Evolutionary conservation across 2,329 filamentous ascomycete genomes (phyloP), one percentile per base, ranked within the genome.

Genomic region (Rhinocladiella similis): DNA sequence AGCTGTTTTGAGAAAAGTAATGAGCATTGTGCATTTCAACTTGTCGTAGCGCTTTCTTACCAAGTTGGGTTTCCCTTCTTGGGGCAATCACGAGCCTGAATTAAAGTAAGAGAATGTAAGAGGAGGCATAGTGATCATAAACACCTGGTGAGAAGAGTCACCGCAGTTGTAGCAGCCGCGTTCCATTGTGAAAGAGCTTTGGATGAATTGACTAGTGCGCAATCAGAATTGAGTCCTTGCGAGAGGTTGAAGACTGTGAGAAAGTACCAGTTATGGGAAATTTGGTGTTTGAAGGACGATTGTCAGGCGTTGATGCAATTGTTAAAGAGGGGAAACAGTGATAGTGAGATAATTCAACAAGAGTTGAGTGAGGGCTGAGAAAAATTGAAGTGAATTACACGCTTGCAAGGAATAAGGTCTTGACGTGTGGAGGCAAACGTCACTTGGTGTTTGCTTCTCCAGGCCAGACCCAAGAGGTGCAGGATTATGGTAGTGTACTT

Each of bases 21-120:
- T 59, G 41, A 59, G 53, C 52, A 49, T 57, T 29, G 53, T 53
- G 54, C 43, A 63, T 46, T 54, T 50, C 53, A 50, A 47, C 33
- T 22, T 36, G 38, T 22, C 18, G 54, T 25, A 33, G 27, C 27
- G 5, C 5, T 38, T 63, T 75, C 85, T 74, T 79, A 91, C 88
- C 89, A 92, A 76, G 90, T 91, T 68, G 89, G 85, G 67, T 87
- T 86, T 68, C 88, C 88, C 78, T 89, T 88, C 81, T 86, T 90
- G 70, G 90, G 90, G 83, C 90, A 94, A 70, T 93, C 89, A 70
- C 89, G 88, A 70, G 89, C 89, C 89, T 91, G 65, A 59, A 59
- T 42, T 39, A 56, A 25, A 62, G 59, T 66, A 55, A 66, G 61
- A 52, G 53, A 19, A 27, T 46, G 54, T 42, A 51, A 52, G 50